phyloP scores from a whole-genome alignment of 2,329 filamentous ascomycete genomes.

The Elsinoe arachidis region DNA sequence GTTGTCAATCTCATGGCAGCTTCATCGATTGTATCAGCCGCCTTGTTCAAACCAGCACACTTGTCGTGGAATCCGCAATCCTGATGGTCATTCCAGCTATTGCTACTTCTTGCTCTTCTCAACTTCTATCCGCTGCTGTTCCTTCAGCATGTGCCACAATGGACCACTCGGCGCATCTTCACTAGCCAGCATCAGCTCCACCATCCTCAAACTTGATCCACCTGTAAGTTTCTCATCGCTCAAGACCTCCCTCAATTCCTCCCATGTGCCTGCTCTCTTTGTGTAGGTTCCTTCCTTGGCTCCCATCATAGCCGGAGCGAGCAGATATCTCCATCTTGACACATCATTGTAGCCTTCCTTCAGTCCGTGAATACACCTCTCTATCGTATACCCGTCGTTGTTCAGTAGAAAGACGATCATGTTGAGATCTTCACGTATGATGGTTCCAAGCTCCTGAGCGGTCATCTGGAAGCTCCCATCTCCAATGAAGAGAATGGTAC shows the following conservation, averaged over 20 bases:
- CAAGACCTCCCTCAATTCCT: slow-evolving; percentile 59
- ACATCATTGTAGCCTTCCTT: slow-evolving; percentile 66
- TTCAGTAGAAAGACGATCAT: slow-evolving; percentile 37
- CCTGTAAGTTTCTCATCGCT: slow-evolving; percentile 50
- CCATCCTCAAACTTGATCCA: slow-evolving; percentile 11
- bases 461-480: slow-evolving; percentile 74
- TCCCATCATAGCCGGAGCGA: slow-evolving; percentile 58
- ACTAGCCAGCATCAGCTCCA: slow-evolving; percentile 12
- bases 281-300: slow-evolving; percentile 51
- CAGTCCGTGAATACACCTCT: slow-evolving; percentile 39
- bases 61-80: too few species aligned
- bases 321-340: slow-evolving; percentile 61
- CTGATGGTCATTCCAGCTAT: too few species aligned
- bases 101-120: background rate
- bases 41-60: too few species aligned
- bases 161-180: slow-evolving; percentile 14
- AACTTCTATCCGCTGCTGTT: background rate
- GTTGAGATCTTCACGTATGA: slow-evolving; percentile 39
- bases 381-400: slow-evolving; percentile 41
- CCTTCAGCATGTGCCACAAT: background rate
- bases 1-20: too few species aligned
- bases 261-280: slow-evolving; percentile 60
- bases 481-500: slow-evolving; percentile 68
- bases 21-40: too few species aligned
- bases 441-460: slow-evolving; percentile 56